phyloP scores from a whole-genome alignment of 495 filamentous ascomycete species.

The Thermothielavioides terrestris region DNA sequence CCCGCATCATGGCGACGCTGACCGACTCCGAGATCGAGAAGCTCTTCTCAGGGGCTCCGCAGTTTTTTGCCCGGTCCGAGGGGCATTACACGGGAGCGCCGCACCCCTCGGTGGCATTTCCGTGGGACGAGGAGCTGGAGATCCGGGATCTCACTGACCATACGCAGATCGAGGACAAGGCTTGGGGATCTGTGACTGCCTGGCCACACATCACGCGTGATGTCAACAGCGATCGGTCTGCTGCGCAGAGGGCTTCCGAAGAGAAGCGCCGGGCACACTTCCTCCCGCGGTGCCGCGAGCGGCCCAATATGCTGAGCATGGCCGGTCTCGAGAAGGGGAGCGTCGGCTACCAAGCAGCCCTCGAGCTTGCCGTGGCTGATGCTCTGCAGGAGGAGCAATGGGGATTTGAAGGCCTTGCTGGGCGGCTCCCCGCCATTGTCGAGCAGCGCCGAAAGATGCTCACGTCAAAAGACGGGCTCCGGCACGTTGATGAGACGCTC shows the following conservation, averaged over 20 bases:
- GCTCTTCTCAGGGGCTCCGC: constrained; percentile 69
- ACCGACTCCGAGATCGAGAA: constrained; percentile 55
- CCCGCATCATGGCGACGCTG: constrained; percentile 49
- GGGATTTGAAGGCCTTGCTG: constrained; percentile 38
- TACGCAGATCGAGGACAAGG: constrained; percentile 45
- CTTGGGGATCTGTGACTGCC: constrained; percentile 45
- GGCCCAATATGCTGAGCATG: constrained; percentile 70
- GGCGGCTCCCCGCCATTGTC: constrained; percentile 32
- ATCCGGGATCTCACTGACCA: constrained; percentile 59
- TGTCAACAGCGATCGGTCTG: constrained; percentile 33
- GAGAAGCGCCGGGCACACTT: constrained; percentile 45
- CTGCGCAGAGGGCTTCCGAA: constrained; percentile 25
- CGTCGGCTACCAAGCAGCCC: constrained; percentile 63
- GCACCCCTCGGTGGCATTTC: constrained; percentile 59
- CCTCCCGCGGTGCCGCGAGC: constrained; percentile 48
- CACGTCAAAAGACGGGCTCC: constrained; percentile 39
- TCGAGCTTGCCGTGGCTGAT: constrained; percentile 61
- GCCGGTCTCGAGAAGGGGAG: constrained; percentile 65
- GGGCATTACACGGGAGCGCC: constrained; percentile 45
- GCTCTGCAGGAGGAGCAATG: constrained; percentile 45
- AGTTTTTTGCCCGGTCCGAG: constrained; percentile 55
- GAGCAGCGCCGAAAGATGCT: constrained; percentile 44
- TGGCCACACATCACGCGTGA: constrained; percentile 43
- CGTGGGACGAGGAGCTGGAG: constrained; percentile 55
- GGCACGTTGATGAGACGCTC: constrained; percentile 42